These are phyloP conservation scores for Boechera stricta DNA, from an alignment of 345 rosid genomes.

Conservation along the genomic window DNA sequence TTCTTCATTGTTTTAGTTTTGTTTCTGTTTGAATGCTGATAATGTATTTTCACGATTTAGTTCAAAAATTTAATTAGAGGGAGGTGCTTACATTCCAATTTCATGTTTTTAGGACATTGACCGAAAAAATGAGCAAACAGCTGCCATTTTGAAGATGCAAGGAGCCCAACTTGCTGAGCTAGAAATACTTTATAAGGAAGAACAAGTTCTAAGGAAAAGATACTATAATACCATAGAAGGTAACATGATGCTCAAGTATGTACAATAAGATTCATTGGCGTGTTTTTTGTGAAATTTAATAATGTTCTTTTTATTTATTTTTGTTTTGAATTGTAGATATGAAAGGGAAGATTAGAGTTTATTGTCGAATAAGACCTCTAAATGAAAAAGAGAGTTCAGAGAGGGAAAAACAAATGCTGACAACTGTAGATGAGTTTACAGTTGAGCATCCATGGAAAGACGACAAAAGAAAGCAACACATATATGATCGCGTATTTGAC, in stretches of 20 bases:
- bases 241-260: slow-evolving; percentile 37
- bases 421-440: slow-evolving; percentile 80
- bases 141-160: slow-evolving; percentile 95
- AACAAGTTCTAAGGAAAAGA: slow-evolving; percentile 82
- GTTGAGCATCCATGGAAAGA: slow-evolving; percentile 96
- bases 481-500: slow-evolving; percentile 94
- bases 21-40: background rate
- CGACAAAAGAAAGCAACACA: slow-evolving; percentile 83
- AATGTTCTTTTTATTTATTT: background rate
- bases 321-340: slow-evolving; percentile 63
- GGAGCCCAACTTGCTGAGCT: slow-evolving; percentile 89
- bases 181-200: slow-evolving; percentile 88
- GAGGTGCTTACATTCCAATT: slow-evolving; percentile 16
- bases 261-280: background rate
- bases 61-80: background rate
- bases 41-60: slow-evolving; percentile 8
- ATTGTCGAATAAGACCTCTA: slow-evolving; percentile 84
- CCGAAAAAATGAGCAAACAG: slow-evolving; percentile 96
- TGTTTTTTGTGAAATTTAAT: background rate
- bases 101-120: slow-evolving; percentile 76
- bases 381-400: slow-evolving; percentile 77
- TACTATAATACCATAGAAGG: slow-evolving; percentile 96
- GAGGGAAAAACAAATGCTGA: slow-evolving; percentile 55
- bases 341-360: slow-evolving; percentile 97
- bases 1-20: slow-evolving; percentile 1